Evolutionary conservation across 805 yeast species (phyloP), one percentile per base, ranked within the genome.

Genomic region (Metschnikowia amazonensis): DNA sequence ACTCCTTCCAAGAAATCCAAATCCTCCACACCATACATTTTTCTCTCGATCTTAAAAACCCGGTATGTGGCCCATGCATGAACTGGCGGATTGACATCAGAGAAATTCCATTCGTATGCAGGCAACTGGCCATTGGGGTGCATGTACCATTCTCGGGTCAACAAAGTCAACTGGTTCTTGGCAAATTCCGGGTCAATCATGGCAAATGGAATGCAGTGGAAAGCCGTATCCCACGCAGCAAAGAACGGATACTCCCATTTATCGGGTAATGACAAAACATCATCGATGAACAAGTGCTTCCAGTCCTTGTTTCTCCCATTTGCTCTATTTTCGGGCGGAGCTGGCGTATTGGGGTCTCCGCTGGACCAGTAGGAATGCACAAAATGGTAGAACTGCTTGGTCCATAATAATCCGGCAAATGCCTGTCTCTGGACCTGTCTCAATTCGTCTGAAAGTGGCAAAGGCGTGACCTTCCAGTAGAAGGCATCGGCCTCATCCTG

Each of bases 71-170:
- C 84, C 97, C 97, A 89, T 0, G 97, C 97, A 63, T 90, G 97
- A 29, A 89, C 97, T 0, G 97, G 97, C 1, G 97, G 97, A 62
- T 89, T 89, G n/a, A 90, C 95, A 64, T 89, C 97, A 50, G 86
- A 74, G 59, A 89, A 89, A 63, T 90, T 89, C 97, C 97, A 89
- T 66, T 89, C 97, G 64, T 89, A 89, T 11, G 97, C 96, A 0
- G 97, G 97, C 52, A 89, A 80, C 66, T 90, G 97, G n/a, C 97
- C 97, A 63, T 89, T 89, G 37, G 97, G 97, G 62, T 92, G 96
- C 95, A 89, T 88, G 62, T 89, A 89, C 97, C 97, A 89, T 66
- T 89, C 97, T 60, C 96, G 77, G 25, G 95, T 84, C 62, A 89
- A 70, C 46, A 89, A 70, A 62, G 85, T 95, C 55, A 89, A 75